Evolutionary conservation across 1,284 basidiomycete species (phyloP).

Genomic region (Heterobasidion occidentale): DNA sequence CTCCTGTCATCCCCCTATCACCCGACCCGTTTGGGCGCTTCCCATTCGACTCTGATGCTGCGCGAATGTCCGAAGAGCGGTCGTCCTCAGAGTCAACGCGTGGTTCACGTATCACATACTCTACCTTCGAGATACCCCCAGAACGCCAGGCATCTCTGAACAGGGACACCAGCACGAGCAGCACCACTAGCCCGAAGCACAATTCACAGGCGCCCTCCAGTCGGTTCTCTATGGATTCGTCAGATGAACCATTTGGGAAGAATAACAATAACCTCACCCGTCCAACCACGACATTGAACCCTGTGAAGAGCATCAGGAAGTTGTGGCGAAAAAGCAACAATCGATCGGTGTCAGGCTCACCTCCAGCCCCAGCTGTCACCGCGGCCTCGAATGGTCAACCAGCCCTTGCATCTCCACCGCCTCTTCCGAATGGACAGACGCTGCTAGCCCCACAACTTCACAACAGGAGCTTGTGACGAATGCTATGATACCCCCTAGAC

Average conservation of each 20-base stretch:
- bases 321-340: slow-evolving; percentile 70
- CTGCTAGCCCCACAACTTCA: background rate
- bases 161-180: slow-evolving; percentile 1
- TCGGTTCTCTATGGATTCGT: slow-evolving; percentile 69
- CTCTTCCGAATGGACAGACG: slow-evolving; percentile 1
- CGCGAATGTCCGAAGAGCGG: slow-evolving; percentile 2
- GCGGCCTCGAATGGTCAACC: slow-evolving; percentile 2
- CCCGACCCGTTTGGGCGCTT: slow-evolving; percentile 73
- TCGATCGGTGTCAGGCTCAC: slow-evolving; percentile 20
- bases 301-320: slow-evolving; percentile 62
- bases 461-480: slow-evolving; percentile 11
- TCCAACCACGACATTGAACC: slow-evolving; percentile 36
- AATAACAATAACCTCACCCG: slow-evolving; percentile 13
- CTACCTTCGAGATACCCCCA: slow-evolving; percentile 6
- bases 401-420: slow-evolving; percentile 10
- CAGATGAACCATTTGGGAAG: slow-evolving; percentile 28
- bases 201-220: slow-evolving; percentile 34
- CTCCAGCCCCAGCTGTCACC: slow-evolving; percentile 17
- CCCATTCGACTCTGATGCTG: slow-evolving; percentile 38
- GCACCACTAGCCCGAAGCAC: slow-evolving; percentile 3
- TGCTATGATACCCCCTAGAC: slow-evolving; percentile 6
- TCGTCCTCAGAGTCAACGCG: background rate
- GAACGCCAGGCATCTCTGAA: slow-evolving; percentile 5
- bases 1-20: slow-evolving; percentile 51
- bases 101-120: slow-evolving; percentile 1